These are phyloP conservation scores for Omphalea diandra DNA, from an alignment of 441 rosid species.

Conservation along the genomic window DNA sequence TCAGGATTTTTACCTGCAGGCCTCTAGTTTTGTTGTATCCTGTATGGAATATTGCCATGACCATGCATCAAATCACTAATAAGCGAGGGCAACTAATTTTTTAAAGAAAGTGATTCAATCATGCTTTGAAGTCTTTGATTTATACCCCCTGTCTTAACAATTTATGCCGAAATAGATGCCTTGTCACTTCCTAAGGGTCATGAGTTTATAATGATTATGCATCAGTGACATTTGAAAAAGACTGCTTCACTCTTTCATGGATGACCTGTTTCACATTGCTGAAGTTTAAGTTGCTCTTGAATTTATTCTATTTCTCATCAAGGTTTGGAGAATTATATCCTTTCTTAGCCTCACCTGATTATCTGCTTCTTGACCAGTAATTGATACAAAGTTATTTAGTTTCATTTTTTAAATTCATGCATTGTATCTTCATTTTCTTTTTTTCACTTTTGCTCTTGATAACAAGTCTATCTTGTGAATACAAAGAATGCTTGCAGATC, in stretches of 20 bases:
- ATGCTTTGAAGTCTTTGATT: too few relatives aligned
- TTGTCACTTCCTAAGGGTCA: not conserved
- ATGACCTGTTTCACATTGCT: not conserved
- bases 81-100: too few relatives aligned
- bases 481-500: slow-evolving; percentile 42
- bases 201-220: not conserved
- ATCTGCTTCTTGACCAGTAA: not conserved
- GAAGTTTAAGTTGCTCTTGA: not conserved
- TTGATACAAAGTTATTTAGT: not conserved
- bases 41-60: too few relatives aligned
- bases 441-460: not conserved
- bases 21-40: too few relatives aligned
- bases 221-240: not conserved
- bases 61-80: too few relatives aligned
- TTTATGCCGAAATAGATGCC: too few relatives aligned
- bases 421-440: not conserved
- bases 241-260: not conserved
- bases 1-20: too few relatives aligned
- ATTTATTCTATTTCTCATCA: not conserved
- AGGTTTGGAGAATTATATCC: not conserved
- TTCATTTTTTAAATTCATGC: not conserved
- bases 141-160: too few relatives aligned
- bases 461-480: slow-evolving; percentile 27
- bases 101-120: too few relatives aligned
- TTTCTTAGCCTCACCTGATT: not conserved